Conservation (phyloP, 2,329 filamentous ascomycete species). For the Diaporthe capsici region DNA sequence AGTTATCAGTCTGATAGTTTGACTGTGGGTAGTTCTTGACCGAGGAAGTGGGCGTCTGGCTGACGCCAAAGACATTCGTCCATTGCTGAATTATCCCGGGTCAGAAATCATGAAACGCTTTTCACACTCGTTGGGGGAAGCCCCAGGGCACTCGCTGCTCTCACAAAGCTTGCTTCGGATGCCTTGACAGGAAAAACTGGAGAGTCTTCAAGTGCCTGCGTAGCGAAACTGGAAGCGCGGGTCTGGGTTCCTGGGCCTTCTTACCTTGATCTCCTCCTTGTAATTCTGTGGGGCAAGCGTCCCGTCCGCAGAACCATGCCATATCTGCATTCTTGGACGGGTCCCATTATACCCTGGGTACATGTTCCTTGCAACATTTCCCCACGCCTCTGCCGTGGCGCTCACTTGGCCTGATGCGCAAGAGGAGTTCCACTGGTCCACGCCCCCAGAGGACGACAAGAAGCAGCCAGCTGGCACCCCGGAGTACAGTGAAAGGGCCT, state of each 20-base stretch:
- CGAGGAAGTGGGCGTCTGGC: constrained; percentile 42
- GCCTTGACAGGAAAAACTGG: background rate
- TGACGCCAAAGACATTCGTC: constrained; percentile 64
- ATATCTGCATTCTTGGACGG: constrained; percentile 71
- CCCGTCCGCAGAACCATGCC: constrained; percentile 67
- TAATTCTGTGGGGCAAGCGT: constrained; percentile 68
- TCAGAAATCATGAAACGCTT: background rate
- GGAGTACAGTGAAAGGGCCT: constrained; percentile 54
- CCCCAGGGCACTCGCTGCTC: background rate
- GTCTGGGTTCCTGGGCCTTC: background rate
- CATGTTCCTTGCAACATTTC: constrained; percentile 59
- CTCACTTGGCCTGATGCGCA: constrained; percentile 62
- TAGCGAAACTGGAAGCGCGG: background rate
- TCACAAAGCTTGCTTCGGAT: background rate
- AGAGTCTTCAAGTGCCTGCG: background rate
- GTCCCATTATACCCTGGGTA: constrained; percentile 56
- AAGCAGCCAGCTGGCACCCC: constrained; percentile 60
- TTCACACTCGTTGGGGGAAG: background rate
- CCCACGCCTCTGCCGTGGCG: constrained; percentile 62
- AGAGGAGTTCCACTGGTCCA: constrained; percentile 64
- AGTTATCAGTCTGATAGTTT: constrained; percentile 56
- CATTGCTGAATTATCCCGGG: constrained; percentile 57
- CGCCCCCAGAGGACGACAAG: constrained; percentile 54
- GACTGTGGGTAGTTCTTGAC: constrained; percentile 52
- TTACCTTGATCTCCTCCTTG: constrained; percentile 63